Evolutionary conservation across 2,329 filamentous ascomycete genomes (phyloP).

Genomic region (Paraconiothyrium brasiliense): DNA sequence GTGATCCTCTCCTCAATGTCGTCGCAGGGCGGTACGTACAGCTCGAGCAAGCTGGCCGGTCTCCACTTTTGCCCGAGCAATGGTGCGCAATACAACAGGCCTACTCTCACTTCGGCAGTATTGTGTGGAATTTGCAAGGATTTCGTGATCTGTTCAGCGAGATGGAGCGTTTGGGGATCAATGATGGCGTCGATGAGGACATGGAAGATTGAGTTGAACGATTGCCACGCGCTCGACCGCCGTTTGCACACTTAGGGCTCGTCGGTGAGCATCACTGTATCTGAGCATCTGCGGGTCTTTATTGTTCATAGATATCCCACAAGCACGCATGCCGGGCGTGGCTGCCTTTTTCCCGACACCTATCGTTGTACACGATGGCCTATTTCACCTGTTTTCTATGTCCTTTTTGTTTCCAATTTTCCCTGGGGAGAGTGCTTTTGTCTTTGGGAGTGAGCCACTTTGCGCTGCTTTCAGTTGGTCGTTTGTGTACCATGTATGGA

Average conservation of each 20-base stretch:
- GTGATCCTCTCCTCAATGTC: neutral
- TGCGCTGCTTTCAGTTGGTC: too few relatives aligned
- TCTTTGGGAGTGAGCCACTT: neutral
- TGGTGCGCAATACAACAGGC: neutral
- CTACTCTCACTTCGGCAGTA: neutral
- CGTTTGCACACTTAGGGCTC: neutral
- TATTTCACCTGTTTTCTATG: too few relatives aligned
- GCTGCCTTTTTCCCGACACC: neutral
- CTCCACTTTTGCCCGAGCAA: constrained; percentile 1
- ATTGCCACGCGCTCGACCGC: neutral
- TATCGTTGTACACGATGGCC: neutral
- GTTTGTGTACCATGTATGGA: neutral
- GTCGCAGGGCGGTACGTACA: constrained; percentile 2
- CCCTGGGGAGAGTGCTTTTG: too few relatives aligned
- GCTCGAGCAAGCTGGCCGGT: neutral
- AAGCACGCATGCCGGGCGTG: neutral
- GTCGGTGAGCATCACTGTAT: neutral
- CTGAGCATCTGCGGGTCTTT: neutral
- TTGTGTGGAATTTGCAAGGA: neutral
- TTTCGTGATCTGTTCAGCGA: neutral
- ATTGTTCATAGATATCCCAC: neutral
- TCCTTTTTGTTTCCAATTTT: too few relatives aligned
- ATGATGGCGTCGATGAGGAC: neutral
- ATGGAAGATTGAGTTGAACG: neutral
- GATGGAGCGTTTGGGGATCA: neutral